These are phyloP conservation scores for Pleurotus platypus DNA, from an alignment of 768 basidiomycete species.

Conservation along the genomic window DNA sequence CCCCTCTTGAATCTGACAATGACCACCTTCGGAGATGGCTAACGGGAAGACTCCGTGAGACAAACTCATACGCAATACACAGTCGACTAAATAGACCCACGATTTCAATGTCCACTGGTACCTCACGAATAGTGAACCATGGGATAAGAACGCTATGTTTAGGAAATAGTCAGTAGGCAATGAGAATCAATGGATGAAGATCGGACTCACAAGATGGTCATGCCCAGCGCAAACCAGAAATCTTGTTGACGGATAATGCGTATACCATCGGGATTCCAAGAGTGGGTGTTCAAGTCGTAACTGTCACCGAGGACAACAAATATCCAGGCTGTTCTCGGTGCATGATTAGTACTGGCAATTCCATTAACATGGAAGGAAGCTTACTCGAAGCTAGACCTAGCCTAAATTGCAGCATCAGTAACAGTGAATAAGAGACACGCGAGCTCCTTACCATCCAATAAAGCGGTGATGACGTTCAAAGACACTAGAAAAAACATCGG, in stretches of 20 bases:
- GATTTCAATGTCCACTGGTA: slow-evolving; percentile 74
- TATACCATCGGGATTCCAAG: slow-evolving; percentile 60
- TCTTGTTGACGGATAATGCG: slow-evolving; percentile 65
- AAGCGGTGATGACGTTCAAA: slow-evolving; percentile 84
- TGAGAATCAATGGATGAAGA: slow-evolving; percentile 11
- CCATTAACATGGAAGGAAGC: slow-evolving; percentile 15
- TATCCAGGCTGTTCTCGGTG: slow-evolving; percentile 44
- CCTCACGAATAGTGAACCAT: slow-evolving; percentile 75
- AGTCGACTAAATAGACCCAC: slow-evolving; percentile 33
- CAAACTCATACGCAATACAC: neutral
- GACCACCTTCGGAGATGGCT: slow-evolving; percentile 82
- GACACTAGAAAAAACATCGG: slow-evolving; percentile 37
- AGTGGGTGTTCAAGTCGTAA: slow-evolving; percentile 50
- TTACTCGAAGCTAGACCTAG: slow-evolving; percentile 50
- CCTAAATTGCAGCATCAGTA: slow-evolving; percentile 23
- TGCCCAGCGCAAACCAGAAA: slow-evolving; percentile 75
- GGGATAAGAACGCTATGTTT: slow-evolving; percentile 58
- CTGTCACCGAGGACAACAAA: slow-evolving; percentile 69
- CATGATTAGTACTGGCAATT: slow-evolving; percentile 4
- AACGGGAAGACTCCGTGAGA: slow-evolving; percentile 3
- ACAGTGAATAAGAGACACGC: neutral
- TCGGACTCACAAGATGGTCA: slow-evolving; percentile 63
- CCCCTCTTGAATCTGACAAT: slow-evolving; percentile 78
- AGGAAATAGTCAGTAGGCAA: slow-evolving; percentile 5
- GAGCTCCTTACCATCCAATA: slow-evolving; percentile 60